Base-by-base conservation (phyloP, 1,139 yeast genomes). In the Blastobotrys elegans region DNA sequence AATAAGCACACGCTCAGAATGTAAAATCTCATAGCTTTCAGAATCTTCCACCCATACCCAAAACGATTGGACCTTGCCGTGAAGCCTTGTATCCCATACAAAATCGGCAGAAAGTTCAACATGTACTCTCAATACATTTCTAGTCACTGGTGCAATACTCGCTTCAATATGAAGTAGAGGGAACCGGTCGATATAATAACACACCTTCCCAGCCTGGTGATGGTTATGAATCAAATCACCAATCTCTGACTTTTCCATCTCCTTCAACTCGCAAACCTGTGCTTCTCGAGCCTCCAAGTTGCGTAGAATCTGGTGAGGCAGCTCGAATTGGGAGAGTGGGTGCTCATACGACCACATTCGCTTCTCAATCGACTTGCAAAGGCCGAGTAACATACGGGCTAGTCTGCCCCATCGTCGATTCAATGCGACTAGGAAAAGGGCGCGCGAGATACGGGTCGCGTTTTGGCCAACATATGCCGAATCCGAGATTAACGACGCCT, bases 381-480 rank as follows among this genome's bases (percentile, higher is more conserved):
- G 73, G 18, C 85, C 76, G 34, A 90, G 69, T 77, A 89, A 76
- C 27, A 84, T 77, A 51, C 80, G 78, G 56, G 92, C 77, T 55
- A 89, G 80, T 8, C 71, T 66, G 2, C 97, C 97, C 97, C 97
- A 92, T 54, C 94, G 73, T 56, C 97, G 74, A 60, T 87, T 85
- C 40, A 90, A 72, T 34, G 96, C 94, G 53, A 94, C 80, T 51
- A 90, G 69, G 58, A 94, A 89, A 43, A 94, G 70, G 0, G 98
- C 97, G 22, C 98, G 76, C 57, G 95, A 79, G 31, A 94, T 92
- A 71, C 99, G 80, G 0, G 92, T 89, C 1, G 97, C 77, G 58
- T 94, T 94, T 61, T 94, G 98, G 1, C 97, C 97, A 50, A 94
- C 95, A 63, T 92, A 94, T 53, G 87, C 85, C 36, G 89, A 75